These are phyloP conservation scores for Penicillium sp. DNA, from an alignment of 2,329 filamentous ascomycete genomes.

Conservation along the genomic window DNA sequence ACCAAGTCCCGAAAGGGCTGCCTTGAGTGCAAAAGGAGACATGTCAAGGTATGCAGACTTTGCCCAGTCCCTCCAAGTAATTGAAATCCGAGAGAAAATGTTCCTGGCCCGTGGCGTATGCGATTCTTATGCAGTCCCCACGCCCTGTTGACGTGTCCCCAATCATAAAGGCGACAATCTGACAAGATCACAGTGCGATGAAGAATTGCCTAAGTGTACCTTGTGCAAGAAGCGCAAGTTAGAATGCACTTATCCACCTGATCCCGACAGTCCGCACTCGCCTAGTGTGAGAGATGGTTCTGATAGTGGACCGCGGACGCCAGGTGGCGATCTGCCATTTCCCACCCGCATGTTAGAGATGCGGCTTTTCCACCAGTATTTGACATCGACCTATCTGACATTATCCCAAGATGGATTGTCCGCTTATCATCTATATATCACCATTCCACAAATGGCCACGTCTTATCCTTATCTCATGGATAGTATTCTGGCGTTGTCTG, in stretches of 20 bases:
- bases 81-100: not conserved
- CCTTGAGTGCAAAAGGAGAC: constrained; percentile 8
- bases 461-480: constrained; percentile 47
- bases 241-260: constrained; percentile 36
- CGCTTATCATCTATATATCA: constrained; percentile 34
- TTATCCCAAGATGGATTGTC: constrained; percentile 32
- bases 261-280: constrained; percentile 25
- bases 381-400: constrained; percentile 37
- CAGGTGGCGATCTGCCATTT: constrained; percentile 12
- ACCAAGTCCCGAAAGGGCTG: constrained; percentile 14
- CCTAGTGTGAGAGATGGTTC: constrained; percentile 21
- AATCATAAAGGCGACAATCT: not conserved
- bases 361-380: constrained; percentile 40
- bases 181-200: constrained; percentile 34
- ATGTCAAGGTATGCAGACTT: constrained; percentile 9
- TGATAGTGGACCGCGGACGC: constrained; percentile 10
- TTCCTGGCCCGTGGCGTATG: not conserved
- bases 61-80: not conserved
- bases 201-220: constrained; percentile 35
- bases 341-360: constrained; percentile 35
- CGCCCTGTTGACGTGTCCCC: not conserved
- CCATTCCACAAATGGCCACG: constrained; percentile 40
- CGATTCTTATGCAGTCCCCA: not conserved
- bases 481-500: constrained; percentile 44
- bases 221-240: constrained; percentile 39